Evolutionary conservation across 441 rosid genomes (phyloP).

Genomic region (Kokia cookei): DNA sequence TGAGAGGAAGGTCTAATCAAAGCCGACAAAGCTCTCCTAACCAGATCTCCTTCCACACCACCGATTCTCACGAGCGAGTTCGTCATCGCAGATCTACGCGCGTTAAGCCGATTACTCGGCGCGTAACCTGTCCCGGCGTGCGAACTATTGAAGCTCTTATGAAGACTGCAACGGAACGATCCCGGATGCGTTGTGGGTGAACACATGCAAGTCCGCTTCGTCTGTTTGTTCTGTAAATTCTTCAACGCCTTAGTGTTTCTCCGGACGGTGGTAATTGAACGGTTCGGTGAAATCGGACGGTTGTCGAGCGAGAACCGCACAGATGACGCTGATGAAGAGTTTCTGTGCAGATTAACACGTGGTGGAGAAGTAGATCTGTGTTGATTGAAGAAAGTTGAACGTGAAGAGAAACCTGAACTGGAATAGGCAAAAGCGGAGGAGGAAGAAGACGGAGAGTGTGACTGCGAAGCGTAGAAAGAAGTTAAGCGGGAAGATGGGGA

Average conservation of each 20-base stretch:
- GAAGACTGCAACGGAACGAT: conserved; percentile 47
- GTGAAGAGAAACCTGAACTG: conserved; percentile 35
- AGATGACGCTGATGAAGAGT: conserved; percentile 20
- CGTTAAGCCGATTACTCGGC: conserved; percentile 34
- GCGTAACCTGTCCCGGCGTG: conserved; percentile 14
- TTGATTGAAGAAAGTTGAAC: conserved; percentile 27
- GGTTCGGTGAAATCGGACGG: conserved; percentile 31
- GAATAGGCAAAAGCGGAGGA: conserved; percentile 41
- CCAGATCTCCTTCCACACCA: conserved; percentile 47
- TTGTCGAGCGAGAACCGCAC: conserved; percentile 29
- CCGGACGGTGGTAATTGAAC: conserved; percentile 19
- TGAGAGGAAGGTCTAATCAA: conserved; percentile 48
- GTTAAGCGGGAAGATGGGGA: conserved; percentile 36
- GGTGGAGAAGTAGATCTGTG: conserved; percentile 44
- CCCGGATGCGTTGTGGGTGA: conserved; percentile 49
- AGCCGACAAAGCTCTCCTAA: conserved; percentile 41
- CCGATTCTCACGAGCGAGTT: conserved; percentile 46
- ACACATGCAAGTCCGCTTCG: conserved; percentile 41
- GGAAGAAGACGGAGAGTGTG: conserved; percentile 14
- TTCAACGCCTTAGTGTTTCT: conserved; percentile 16
- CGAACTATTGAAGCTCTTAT: conserved; percentile 24
- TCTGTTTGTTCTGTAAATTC: conserved; percentile 13
- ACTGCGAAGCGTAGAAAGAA: conserved; percentile 2
- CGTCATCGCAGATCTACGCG: conserved; percentile 44
- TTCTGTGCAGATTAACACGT: conserved; percentile 35